phyloP scores from a whole-genome alignment of 495 filamentous ascomycete species.

The Elaphomyces granulatus region DNA sequence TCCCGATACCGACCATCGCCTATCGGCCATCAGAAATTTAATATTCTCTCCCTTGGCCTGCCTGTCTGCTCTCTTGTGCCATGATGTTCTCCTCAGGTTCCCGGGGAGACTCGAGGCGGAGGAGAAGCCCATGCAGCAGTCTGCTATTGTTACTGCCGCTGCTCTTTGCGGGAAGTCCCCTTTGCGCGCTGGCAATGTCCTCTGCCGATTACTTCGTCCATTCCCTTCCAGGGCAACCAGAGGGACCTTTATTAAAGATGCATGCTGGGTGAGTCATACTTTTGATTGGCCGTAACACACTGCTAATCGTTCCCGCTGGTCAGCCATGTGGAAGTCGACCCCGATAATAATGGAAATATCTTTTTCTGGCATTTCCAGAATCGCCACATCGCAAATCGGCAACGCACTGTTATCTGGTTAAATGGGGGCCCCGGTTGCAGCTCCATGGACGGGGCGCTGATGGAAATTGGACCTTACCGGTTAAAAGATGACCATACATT shows the following conservation, averaged over 20 bases:
- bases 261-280: constrained; percentile 70
- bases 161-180: constrained; percentile 10
- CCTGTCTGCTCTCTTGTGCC: too few species aligned
- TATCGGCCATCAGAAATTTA: too few species aligned
- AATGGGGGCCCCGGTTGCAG: constrained; percentile 96
- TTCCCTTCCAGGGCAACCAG: constrained; percentile 70
- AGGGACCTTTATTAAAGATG: constrained; percentile 78
- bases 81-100: neutral
- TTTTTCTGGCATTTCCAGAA: constrained; percentile 99
- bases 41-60: too few species aligned
- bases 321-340: constrained; percentile 83
- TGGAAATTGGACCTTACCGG: constrained; percentile 94
- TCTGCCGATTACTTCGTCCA: constrained; percentile 85
- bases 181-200: constrained; percentile 18
- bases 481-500: constrained; percentile 62
- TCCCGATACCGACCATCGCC: too few species aligned
- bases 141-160: constrained; percentile 10
- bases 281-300: constrained; percentile 1
- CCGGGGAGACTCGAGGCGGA: neutral
- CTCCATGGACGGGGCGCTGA: constrained; percentile 90
- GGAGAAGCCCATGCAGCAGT: neutral
- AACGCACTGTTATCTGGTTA: constrained; percentile 90
- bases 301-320: constrained; percentile 16
- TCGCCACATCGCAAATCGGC: constrained; percentile 80
- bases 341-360: constrained; percentile 72